Evolutionary conservation across 768 basidiomycete species (phyloP).

Genomic region (Lactarius trivialis): DNA sequence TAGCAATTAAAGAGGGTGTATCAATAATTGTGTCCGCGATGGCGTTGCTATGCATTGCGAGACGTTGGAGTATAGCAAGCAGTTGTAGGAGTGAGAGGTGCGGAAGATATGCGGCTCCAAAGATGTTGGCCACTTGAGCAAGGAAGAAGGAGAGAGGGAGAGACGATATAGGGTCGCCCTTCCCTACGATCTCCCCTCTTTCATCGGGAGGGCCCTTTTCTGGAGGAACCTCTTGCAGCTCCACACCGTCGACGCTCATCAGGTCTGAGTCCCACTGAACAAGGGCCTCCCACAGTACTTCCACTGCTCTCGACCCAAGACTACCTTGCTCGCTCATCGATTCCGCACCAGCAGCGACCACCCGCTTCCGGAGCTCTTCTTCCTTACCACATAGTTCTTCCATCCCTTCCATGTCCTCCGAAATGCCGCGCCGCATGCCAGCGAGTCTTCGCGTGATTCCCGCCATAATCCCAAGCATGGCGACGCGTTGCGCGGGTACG

Average conservation of each 20-base stretch:
- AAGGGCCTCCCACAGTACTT: slow-evolving; percentile 67
- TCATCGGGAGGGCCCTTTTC: slow-evolving; percentile 25
- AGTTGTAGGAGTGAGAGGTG: slow-evolving; percentile 48
- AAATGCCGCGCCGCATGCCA: slow-evolving; percentile 27
- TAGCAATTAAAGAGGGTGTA: slow-evolving; percentile 47
- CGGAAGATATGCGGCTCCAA: slow-evolving; percentile 38
- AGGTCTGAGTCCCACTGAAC: slow-evolving; percentile 53
- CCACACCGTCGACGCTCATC: slow-evolving; percentile 37
- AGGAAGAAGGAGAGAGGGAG: slow-evolving; percentile 43
- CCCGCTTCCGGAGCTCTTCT: slow-evolving; percentile 47
- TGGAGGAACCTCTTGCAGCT: slow-evolving; percentile 32
- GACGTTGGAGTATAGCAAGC: slow-evolving; percentile 50
- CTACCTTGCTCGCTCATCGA: slow-evolving; percentile 60
- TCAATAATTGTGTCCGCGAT: slow-evolving; percentile 46
- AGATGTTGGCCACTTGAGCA: slow-evolving; percentile 41
- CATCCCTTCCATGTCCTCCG: slow-evolving; percentile 29
- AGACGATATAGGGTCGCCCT: slow-evolving; percentile 28
- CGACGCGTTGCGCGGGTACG: slow-evolving; percentile 74
- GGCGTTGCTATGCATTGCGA: slow-evolving; percentile 52
- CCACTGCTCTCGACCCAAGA: slow-evolving; percentile 60
- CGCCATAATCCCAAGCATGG: slow-evolving; percentile 69
- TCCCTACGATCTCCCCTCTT: slow-evolving; percentile 26
- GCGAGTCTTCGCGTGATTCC: slow-evolving; percentile 42
- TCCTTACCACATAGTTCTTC: slow-evolving; percentile 34
- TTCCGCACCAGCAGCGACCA: slow-evolving; percentile 60